Evolutionary conservation across 1,284 basidiomycete genomes (phyloP).

Genomic region (Puccinia novopanici): DNA sequence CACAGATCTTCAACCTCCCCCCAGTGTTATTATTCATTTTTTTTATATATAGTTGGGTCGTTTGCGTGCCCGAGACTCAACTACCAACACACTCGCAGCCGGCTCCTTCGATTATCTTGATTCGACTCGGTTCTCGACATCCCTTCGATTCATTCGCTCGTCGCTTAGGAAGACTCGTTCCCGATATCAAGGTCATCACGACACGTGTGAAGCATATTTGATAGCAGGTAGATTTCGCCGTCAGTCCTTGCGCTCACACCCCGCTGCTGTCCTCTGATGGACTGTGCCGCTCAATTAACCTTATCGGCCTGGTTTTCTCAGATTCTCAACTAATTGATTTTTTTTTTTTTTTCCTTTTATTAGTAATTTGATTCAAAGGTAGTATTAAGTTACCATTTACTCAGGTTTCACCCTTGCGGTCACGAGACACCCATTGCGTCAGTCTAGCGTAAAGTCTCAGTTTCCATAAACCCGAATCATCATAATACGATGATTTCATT

Average conservation of each 20-base stretch:
- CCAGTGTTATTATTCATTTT: neutral
- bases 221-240: neutral
- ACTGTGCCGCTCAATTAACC: constrained; percentile 12
- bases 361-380: constrained; percentile 1
- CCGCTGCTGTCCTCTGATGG: neutral
- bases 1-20: neutral
- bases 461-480: neutral
- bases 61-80: neutral
- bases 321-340: constrained; percentile 8
- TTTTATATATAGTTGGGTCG: neutral
- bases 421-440: constrained; percentile 30
- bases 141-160: constrained; percentile 10
- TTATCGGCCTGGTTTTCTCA: neutral
- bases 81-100: neutral
- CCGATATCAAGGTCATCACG: neutral
- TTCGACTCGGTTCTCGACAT: neutral
- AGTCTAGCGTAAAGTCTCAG: constrained; percentile 2
- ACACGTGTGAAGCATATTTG: neutral
- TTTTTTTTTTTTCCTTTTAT: too few relatives aligned
- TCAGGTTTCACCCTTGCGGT: constrained; percentile 14
- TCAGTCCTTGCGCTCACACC: neutral
- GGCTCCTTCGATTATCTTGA: neutral
- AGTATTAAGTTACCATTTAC: constrained; percentile 20
- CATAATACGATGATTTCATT: neutral
- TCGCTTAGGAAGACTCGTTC: neutral